Evolutionary conservation across 1,139 yeast species (phyloP).

Genomic region (Candida tetrigidarum): DNA sequence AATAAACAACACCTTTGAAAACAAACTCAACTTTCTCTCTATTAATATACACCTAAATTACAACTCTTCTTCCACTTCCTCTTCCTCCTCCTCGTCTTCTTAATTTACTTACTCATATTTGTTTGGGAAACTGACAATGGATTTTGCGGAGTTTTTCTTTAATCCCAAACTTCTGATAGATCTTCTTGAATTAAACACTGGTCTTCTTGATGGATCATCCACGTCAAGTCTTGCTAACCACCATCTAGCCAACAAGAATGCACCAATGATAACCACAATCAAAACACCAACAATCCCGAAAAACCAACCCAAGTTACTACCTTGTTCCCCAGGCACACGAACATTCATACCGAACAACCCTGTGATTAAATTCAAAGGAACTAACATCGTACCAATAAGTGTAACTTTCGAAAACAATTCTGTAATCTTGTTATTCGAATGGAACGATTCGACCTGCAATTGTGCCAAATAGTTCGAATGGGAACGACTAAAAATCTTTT

Average conservation of each 20-base stretch:
- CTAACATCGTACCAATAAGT: conserved; percentile 83
- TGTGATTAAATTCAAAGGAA: conserved; percentile 88
- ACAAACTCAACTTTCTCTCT: neutral
- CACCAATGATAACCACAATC: conserved; percentile 31
- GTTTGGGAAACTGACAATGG: conserved; percentile 47
- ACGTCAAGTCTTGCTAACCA: conserved; percentile 36
- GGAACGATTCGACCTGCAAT: conserved; percentile 88
- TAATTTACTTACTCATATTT: conserved; percentile 29
- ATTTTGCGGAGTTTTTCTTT: conserved; percentile 36
- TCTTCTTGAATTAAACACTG: conserved; percentile 28
- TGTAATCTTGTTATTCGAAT: conserved; percentile 82
- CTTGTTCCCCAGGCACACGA: conserved; percentile 71
- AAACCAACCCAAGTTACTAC: conserved; percentile 32
- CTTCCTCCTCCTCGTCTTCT: too few relatives aligned
- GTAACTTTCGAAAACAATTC: conserved; percentile 90
- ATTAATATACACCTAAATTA: conserved; percentile 1
- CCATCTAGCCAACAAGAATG: conserved; percentile 36
- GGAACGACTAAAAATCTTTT: conserved; percentile 88
- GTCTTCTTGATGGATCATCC: conserved; percentile 18
- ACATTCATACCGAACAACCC: conserved; percentile 99
- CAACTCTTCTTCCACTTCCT: too few relatives aligned
- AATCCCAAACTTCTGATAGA: conserved; percentile 52
- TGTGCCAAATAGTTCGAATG: conserved; percentile 94
- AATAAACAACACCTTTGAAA: neutral
- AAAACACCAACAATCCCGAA: conserved; percentile 44